A percentile compares a stretch with the other conserved stretches of the same genome.
phyloP scores from a whole-genome alignment of 2,329 filamentous ascomycete genomes.

The Fusarium xylarioides region DNA sequence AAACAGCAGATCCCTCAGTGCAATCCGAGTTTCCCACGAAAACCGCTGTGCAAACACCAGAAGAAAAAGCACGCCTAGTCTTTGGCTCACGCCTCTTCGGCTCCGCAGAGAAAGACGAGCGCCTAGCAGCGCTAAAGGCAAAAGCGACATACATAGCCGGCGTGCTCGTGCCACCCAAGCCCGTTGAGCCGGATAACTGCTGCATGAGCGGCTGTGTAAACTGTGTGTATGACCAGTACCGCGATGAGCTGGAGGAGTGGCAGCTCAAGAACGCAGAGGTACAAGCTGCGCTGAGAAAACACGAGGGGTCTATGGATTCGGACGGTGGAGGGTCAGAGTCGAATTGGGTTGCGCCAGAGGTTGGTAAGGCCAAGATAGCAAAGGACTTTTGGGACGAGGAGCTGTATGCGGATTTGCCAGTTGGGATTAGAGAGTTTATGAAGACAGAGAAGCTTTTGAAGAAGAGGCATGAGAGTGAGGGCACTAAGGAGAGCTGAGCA shows the following conservation, averaged over 20 bases:
- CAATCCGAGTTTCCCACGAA: slow-evolving; percentile 26
- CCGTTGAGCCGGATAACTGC: slow-evolving; percentile 94
- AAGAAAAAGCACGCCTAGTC: slow-evolving; percentile 71
- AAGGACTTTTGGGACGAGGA: slow-evolving; percentile 70
- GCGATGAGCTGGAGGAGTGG: slow-evolving; percentile 95
- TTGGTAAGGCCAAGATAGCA: slow-evolving; percentile 52
- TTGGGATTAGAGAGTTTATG: slow-evolving; percentile 97
- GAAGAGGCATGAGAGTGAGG: slow-evolving; percentile 71
- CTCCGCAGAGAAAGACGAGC: slow-evolving; percentile 73
- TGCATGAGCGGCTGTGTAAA: slow-evolving; percentile 99
- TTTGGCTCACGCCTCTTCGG: slow-evolving; percentile 84
- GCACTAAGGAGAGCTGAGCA: slow-evolving; percentile 54
- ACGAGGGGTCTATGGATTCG: slow-evolving; percentile 73
- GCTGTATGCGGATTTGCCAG: slow-evolving; percentile 81
- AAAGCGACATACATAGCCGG: slow-evolving; percentile 76
- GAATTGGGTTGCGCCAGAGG: slow-evolving; percentile 62
- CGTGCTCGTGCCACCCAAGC: slow-evolving; percentile 82
- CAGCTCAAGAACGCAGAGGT: slow-evolving; percentile 72
- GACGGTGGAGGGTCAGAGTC: slow-evolving; percentile 79
- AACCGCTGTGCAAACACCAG: slow-evolving; percentile 50
- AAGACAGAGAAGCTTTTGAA: slow-evolving; percentile 92
- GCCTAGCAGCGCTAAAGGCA: slow-evolving; percentile 64
- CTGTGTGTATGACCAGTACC: slow-evolving; percentile 93
- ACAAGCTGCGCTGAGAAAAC: slow-evolving; percentile 58
- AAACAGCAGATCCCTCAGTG: slow-evolving; percentile 46